A percentile compares a stretch with the other conserved stretches of the same genome.
Conservation (phyloP, 768 basidiomycete genomes). For the Leccinum longicurvipes region DNA sequence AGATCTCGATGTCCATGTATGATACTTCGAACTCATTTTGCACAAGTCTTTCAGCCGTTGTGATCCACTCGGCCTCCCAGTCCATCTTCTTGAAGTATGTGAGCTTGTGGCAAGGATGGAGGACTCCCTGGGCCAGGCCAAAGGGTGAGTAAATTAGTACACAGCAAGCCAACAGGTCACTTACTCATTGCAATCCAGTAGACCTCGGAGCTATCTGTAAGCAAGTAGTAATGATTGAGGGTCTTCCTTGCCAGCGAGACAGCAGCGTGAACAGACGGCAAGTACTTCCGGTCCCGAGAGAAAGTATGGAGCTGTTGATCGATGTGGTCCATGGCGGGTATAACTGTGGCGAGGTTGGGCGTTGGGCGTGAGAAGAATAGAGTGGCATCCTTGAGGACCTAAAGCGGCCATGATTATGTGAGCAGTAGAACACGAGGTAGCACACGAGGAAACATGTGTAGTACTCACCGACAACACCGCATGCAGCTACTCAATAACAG, state of each 20-base stretch:
- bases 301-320: conserved; percentile 13
- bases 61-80: too few species aligned
- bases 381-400: conserved; percentile 37
- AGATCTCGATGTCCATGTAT: too few species aligned
- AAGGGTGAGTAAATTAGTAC: too few species aligned
- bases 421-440: neutral
- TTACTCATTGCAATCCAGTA: neutral
- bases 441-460: too few species aligned
- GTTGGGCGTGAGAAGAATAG: conserved; percentile 29
- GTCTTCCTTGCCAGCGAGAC: neutral
- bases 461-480: neutral
- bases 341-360: conserved; percentile 30
- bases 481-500: neutral
- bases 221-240: neutral
- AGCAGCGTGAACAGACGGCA: neutral
- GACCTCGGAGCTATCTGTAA: neutral
- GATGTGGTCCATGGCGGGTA: conserved; percentile 40
- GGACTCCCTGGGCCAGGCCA: too few species aligned
- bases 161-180: too few species aligned
- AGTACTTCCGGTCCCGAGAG: neutral
- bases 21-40: too few species aligned
- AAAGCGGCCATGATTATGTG: neutral
- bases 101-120: too few species aligned
- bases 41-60: too few species aligned
- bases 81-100: too few species aligned